These are phyloP conservation scores for Gynandropsis gynandra DNA, from an alignment of 345 rosid genomes.

Conservation along the genomic window DNA sequence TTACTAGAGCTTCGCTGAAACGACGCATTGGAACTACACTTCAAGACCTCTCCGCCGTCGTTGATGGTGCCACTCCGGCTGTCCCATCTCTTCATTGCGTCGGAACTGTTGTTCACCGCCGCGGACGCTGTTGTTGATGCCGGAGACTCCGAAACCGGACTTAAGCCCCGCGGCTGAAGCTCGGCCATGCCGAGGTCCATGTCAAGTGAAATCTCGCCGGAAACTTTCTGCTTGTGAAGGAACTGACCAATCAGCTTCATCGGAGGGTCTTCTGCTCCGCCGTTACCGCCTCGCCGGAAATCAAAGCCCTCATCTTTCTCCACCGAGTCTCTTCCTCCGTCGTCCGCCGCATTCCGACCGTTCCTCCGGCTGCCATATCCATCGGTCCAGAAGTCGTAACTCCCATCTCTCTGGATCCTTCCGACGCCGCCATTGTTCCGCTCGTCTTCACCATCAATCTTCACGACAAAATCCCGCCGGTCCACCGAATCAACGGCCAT, in stretches of 20 bases:
- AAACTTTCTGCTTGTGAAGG: slow-evolving; percentile 43
- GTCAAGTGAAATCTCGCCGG: slow-evolving; percentile 43
- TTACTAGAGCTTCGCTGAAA: slow-evolving; percentile 25
- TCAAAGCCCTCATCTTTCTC: slow-evolving; percentile 23
- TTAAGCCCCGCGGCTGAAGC: slow-evolving; percentile 24
- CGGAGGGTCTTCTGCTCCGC: slow-evolving; percentile 32
- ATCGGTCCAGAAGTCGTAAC: slow-evolving; percentile 54
- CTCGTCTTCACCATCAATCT: slow-evolving; percentile 26
- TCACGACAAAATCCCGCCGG: slow-evolving; percentile 33
- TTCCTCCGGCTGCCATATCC: slow-evolving; percentile 19
- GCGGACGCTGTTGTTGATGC: slow-evolving; percentile 9
- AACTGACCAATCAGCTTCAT: slow-evolving; percentile 41
- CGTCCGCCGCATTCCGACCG: not conserved
- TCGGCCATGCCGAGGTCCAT: slow-evolving; percentile 42
- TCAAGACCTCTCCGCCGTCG: slow-evolving; percentile 31
- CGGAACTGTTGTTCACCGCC: slow-evolving; percentile 8
- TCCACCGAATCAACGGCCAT: slow-evolving; percentile 42
- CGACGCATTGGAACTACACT: slow-evolving; percentile 37
- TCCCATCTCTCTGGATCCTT: slow-evolving; percentile 52
- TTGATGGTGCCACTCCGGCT: not conserved
- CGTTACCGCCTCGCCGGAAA: slow-evolving; percentile 19
- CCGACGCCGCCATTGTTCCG: slow-evolving; percentile 14
- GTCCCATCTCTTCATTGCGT: slow-evolving; percentile 19
- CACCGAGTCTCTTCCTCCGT: slow-evolving; percentile 15
- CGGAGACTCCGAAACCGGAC: slow-evolving; percentile 30